Evolutionary conservation across 805 yeast species (phyloP).

Genomic region (Brettanomyces sp.): DNA sequence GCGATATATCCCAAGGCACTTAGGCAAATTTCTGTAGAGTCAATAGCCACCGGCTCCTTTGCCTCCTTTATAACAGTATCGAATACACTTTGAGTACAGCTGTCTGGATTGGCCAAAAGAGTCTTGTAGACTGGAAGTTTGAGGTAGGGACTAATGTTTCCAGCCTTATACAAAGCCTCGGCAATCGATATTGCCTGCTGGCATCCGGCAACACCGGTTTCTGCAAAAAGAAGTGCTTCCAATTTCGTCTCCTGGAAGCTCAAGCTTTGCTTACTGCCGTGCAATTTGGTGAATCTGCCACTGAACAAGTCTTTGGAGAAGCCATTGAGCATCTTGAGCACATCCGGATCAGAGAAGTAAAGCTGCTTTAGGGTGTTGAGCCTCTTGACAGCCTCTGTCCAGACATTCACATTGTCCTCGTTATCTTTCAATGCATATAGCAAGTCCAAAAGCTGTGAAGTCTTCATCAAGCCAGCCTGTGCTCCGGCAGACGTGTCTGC

Average conservation of each 20-base stretch:
- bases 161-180: constrained; percentile 2
- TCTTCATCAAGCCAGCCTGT: constrained; percentile 33
- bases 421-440: constrained; percentile 27
- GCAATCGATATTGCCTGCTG: constrained; percentile 26
- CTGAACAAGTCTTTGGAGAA: constrained; percentile 28
- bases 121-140: constrained; percentile 34
- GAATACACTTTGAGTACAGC: constrained; percentile 27
- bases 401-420: constrained; percentile 33
- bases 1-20: constrained; percentile 42
- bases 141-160: constrained; percentile 29
- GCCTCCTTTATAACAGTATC: constrained; percentile 37
- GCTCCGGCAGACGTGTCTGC: constrained; percentile 45
- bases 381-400: constrained; percentile 43
- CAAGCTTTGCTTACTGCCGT: constrained; percentile 9
- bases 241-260: constrained; percentile 22
- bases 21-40: constrained; percentile 49
- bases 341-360: constrained; percentile 28
- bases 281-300: constrained; percentile 19
- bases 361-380: constrained; percentile 26
- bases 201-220: constrained; percentile 31
- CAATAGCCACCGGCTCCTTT: constrained; percentile 41
- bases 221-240: constrained; percentile 30
- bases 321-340: constrained; percentile 17
- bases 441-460: constrained; percentile 36
- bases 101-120: constrained; percentile 28